Percentiles rank a stretch among this genome's conserved stretches.
These are phyloP conservation scores for Phytophthora europaea DNA, from an alignment of 352 stramenopile genomes.

Conservation along the genomic window DNA sequence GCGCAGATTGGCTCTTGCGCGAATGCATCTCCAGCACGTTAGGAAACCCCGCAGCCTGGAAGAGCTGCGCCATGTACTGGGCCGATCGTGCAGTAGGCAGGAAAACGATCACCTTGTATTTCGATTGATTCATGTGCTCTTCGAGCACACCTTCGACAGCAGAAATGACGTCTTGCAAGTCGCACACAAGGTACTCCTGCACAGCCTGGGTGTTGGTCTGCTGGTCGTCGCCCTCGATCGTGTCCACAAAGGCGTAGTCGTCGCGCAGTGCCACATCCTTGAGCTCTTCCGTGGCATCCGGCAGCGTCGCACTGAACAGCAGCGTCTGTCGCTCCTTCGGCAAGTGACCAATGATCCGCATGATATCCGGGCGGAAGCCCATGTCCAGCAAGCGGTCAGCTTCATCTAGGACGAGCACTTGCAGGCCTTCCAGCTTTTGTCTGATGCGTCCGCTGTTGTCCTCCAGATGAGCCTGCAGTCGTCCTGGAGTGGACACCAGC, in stretches of 20 bases:
- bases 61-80: constrained; percentile 92
- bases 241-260: constrained; percentile 94
- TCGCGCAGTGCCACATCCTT: constrained; percentile 87
- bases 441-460: constrained; percentile 93
- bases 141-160: constrained; percentile 81
- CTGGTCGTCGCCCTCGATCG: constrained; percentile 90
- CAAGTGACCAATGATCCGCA: constrained; percentile 84
- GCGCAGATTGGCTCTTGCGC: constrained; percentile 93
- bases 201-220: constrained; percentile 91
- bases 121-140: constrained; percentile 72
- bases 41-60: constrained; percentile 70
- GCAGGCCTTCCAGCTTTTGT: constrained; percentile 56
- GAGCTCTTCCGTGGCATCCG: constrained; percentile 85
- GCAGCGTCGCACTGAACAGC: constrained; percentile 96
- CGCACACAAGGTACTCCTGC: constrained; percentile 85
- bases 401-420: constrained; percentile 94
- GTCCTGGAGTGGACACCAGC: constrained; percentile 96
- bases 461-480: constrained; percentile 96
- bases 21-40: constrained; percentile 97
- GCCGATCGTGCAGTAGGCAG: constrained; percentile 92
- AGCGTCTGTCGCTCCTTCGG: constrained; percentile 91
- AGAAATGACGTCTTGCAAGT: constrained; percentile 75
- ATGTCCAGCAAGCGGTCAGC: constrained; percentile 97
- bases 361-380: constrained; percentile 94
- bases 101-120: constrained; percentile 98